Conservation (phyloP, 768 basidiomycete species). For the Hericium alpestre region DNA sequence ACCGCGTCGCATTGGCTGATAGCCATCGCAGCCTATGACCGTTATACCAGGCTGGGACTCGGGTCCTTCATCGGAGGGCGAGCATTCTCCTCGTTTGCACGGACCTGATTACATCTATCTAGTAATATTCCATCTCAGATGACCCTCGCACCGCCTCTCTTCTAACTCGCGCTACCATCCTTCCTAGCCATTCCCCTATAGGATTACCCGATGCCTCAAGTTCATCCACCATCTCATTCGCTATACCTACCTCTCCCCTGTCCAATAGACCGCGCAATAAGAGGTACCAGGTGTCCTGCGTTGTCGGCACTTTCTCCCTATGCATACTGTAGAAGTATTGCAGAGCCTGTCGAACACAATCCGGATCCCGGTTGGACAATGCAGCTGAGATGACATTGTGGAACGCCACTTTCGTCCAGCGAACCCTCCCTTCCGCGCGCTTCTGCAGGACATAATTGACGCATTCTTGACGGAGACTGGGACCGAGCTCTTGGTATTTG, state of each 20-base stretch:
- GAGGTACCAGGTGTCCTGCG: slow-evolving; percentile 68
- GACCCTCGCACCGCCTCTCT: neutral
- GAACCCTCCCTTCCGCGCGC: slow-evolving; percentile 48
- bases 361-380: slow-evolving; percentile 38
- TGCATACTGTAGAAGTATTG: slow-evolving; percentile 54
- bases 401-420: slow-evolving; percentile 55
- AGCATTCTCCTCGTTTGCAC: slow-evolving; percentile 4
- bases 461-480: slow-evolving; percentile 34
- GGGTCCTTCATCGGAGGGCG: slow-evolving; percentile 48
- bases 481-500: slow-evolving; percentile 41
- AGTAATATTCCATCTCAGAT: no score
- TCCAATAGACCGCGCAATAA: slow-evolving; percentile 53
- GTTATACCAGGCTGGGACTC: slow-evolving; percentile 58
- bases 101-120: neutral
- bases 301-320: slow-evolving; percentile 33
- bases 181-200: slow-evolving; percentile 32
- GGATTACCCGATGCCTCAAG: slow-evolving; percentile 45
- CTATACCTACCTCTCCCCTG: slow-evolving; percentile 50
- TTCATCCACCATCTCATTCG: slow-evolving; percentile 47
- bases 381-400: slow-evolving; percentile 68
- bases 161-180: slow-evolving; percentile 14
- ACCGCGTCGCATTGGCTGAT: neutral
- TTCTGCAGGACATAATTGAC: slow-evolving; percentile 39
- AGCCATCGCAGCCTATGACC: slow-evolving; percentile 46
- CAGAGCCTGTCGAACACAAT: slow-evolving; percentile 46